A percentile compares a stretch with the other conserved stretches of the same genome.
Conservation (phyloP, 2,329 filamentous ascomycete genomes). For the Corynespora cassiicola region DNA sequence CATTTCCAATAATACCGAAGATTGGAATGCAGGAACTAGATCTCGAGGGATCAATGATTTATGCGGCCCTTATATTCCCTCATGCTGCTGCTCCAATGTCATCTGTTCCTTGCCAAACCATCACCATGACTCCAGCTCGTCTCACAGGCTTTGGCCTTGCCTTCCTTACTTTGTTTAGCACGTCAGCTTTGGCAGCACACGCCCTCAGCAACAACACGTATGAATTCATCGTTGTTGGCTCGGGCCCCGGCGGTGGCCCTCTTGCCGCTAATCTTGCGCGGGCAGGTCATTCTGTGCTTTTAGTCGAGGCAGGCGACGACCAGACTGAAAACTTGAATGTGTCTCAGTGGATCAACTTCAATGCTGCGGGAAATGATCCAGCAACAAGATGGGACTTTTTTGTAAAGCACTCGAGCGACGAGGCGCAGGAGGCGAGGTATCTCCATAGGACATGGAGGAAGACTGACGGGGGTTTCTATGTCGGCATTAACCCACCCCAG, state of each 20-base stretch:
- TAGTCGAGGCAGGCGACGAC: constrained; percentile 66
- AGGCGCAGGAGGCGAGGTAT: constrained; percentile 59
- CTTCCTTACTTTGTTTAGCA: constrained; percentile 11
- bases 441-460: constrained; percentile 64
- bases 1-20: constrained; percentile 11
- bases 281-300: constrained; percentile 63
- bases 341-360: constrained; percentile 57
- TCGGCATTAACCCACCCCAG: constrained; percentile 58
- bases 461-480: constrained; percentile 58
- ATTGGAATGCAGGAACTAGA: constrained; percentile 4
- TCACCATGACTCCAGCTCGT: constrained; percentile 20
- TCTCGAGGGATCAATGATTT: constrained; percentile 1
- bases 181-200: constrained; percentile 13
- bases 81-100: not conserved
- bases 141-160: constrained; percentile 8
- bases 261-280: constrained; percentile 22
- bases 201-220: constrained; percentile 46
- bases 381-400: constrained; percentile 68
- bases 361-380: constrained; percentile 61
- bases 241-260: constrained; percentile 22
- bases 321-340: constrained; percentile 58
- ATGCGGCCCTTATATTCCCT: not conserved
- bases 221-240: constrained; percentile 66
- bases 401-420: constrained; percentile 64
- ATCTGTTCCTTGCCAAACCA: constrained; percentile 2